These are phyloP conservation scores for Amanita muscaria DNA, from an alignment of 768 basidiomycete species.

Conservation along the genomic window DNA sequence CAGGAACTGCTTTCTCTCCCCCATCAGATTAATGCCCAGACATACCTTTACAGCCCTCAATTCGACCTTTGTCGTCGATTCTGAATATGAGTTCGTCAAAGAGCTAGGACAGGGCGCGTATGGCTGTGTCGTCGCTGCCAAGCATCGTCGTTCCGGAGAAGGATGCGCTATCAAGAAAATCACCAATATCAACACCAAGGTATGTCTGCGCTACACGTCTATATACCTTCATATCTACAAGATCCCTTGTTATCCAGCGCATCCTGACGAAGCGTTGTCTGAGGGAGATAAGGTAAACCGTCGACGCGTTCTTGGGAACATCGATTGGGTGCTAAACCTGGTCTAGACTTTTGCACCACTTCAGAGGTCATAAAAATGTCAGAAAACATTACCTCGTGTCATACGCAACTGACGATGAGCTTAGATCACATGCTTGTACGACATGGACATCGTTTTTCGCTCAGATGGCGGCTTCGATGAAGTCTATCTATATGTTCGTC, in stretches of 20 bases:
- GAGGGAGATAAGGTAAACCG: slow-evolving; percentile 72
- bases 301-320: neutral
- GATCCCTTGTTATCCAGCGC: slow-evolving; percentile 38
- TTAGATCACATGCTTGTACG: slow-evolving; percentile 93
- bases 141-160: slow-evolving; percentile 75
- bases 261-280: slow-evolving; percentile 96
- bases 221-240: neutral
- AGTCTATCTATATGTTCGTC: slow-evolving; percentile 82
- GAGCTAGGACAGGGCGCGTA: slow-evolving; percentile 96
- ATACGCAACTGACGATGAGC: slow-evolving; percentile 14
- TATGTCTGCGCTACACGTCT: slow-evolving; percentile 14
- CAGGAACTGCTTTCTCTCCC: neutral
- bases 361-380: slow-evolving; percentile 98
- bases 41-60: slow-evolving; percentile 78
- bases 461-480: slow-evolving; percentile 90
- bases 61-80: slow-evolving; percentile 81
- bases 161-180: slow-evolving; percentile 96
- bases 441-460: slow-evolving; percentile 96
- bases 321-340: slow-evolving; percentile 11
- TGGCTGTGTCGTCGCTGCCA: slow-evolving; percentile 83
- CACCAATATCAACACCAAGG: slow-evolving; percentile 89
- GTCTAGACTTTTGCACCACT: slow-evolving; percentile 84
- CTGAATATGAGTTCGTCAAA: slow-evolving; percentile 90
- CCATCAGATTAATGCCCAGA: slow-evolving; percentile 47
- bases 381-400: slow-evolving; percentile 16